Evolutionary conservation across 2,329 filamentous ascomycete genomes (phyloP), one percentile per base, ranked within the genome.

Genomic region (Cytospora schulzeri): DNA sequence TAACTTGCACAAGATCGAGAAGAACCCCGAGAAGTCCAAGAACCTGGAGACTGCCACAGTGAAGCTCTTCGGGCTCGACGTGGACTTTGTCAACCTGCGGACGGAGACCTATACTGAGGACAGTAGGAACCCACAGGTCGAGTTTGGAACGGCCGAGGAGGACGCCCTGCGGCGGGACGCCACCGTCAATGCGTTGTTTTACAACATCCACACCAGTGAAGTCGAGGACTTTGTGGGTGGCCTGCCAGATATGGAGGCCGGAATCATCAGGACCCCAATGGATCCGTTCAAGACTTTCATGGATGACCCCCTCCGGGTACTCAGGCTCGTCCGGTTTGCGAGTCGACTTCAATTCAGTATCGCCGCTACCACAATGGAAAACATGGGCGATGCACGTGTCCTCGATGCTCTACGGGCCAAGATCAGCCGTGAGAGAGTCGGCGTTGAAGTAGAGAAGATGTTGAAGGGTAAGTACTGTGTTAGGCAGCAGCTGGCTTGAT

Each of bases 1-100:
- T 57, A 89, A 86, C 68, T 82, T 97, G 35, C 90, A 97, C 81
- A 96, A 92, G 76, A 94, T 97, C 69, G 89, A 90, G 60, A 90
- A 90, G 64, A 98, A 98, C 74, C 94, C 93, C 0, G 93, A 97
- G 72, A 97, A 97, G 78, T 97, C 93, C 24, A 98, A 98, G 78
- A 92, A 98, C 74, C 85, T 98, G 17, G 94, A 96, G 77, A 98
- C 94, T 0, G 91, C 92, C 57, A 96, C 92, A 12, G 92, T 91
- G 28, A 90, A 84, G 69, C 88, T 98, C 64, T 88, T 97, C 72
- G 92, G 91, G 0, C 83, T 96, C 57, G 94, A 98, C 73, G 85
- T 97, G 56, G 94, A 99, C 74, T 88, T 99, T 73, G 95, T 99
- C 70, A 99, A 98, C 74, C 80, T 98, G 55, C 86, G 94, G 54